These are phyloP conservation scores for Penicillium chermesinum DNA, from an alignment of 495 filamentous ascomycete species.

Conservation along the genomic window DNA sequence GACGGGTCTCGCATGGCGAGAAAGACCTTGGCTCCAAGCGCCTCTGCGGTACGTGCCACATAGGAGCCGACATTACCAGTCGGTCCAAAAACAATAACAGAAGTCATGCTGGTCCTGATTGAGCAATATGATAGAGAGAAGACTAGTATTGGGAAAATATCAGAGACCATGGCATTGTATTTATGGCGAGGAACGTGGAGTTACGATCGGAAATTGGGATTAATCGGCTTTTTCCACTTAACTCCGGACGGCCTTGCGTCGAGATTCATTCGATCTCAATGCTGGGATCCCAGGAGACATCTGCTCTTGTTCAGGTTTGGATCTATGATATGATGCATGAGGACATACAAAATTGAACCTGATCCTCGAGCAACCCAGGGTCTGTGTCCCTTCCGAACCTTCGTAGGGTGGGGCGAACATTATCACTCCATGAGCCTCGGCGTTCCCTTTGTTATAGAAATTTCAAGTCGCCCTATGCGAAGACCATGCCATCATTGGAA, in stretches of 20 bases:
- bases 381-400: constrained; percentile 27
- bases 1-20: constrained; percentile 16
- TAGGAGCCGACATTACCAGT: constrained; percentile 16
- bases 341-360: too few species aligned
- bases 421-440: constrained; percentile 25
- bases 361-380: too few species aligned
- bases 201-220: not conserved
- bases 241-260: too few species aligned
- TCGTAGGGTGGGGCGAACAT: constrained; percentile 28
- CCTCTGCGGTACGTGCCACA: constrained; percentile 39
- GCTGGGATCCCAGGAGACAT: too few species aligned
- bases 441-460: constrained; percentile 35
- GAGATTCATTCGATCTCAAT: too few species aligned
- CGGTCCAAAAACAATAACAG: constrained; percentile 11
- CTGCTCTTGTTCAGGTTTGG: too few species aligned
- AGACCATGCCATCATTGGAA: constrained; percentile 56
- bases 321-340: too few species aligned
- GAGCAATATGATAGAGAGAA: too few species aligned
- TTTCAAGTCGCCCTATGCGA: constrained; percentile 29
- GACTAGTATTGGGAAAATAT: too few species aligned
- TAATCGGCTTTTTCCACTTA: not conserved
- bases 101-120: not conserved
- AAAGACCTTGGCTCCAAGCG: constrained; percentile 8
- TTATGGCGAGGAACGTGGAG: not conserved
- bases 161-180: too few species aligned